Evolutionary conservation across 768 basidiomycete species (phyloP).

Genomic region (Tulasnella sp.): DNA sequence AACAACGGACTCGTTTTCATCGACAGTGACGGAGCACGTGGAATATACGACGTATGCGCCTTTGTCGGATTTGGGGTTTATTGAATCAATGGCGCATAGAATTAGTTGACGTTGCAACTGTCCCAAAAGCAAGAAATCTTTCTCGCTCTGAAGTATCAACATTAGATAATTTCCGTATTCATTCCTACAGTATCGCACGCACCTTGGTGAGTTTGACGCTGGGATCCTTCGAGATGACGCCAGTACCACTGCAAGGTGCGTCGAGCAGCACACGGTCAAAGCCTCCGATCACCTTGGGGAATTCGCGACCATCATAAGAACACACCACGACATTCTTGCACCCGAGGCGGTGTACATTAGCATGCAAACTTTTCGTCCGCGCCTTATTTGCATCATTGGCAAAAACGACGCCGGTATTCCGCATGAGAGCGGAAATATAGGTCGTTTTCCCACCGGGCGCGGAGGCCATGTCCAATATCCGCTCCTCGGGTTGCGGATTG

Average conservation of each 20-base stretch:
- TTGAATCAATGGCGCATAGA: constrained; percentile 94
- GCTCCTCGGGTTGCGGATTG: constrained; percentile 81
- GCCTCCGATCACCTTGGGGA: constrained; percentile 97
- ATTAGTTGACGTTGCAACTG: constrained; percentile 98
- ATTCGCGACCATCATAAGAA: constrained; percentile 93
- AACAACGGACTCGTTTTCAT: constrained; percentile 97
- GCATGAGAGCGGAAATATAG: constrained; percentile 90
- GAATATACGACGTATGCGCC: constrained; percentile 96
- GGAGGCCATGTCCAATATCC: constrained; percentile 95
- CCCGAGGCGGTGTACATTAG: constrained; percentile 91
- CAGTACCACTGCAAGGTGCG: constrained; percentile 95
- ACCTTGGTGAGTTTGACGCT: constrained; percentile 99
- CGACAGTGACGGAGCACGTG: constrained; percentile 94
- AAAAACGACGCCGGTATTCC: constrained; percentile 96
- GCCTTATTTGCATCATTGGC: constrained; percentile 94
- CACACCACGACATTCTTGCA: constrained; percentile 98
- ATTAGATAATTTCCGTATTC: not conserved
- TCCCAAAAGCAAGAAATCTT: constrained; percentile 90
- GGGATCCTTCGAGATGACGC: constrained; percentile 94
- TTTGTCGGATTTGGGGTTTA: constrained; percentile 75
- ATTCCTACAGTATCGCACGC: too few species aligned
- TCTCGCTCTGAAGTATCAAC: constrained; percentile 52
- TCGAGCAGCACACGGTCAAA: constrained; percentile 96
- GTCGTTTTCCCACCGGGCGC: constrained; percentile 98
- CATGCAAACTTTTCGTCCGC: constrained; percentile 90